Conservation (phyloP, 495 filamentous ascomycete species). For the Penicillium desertorum region DNA sequence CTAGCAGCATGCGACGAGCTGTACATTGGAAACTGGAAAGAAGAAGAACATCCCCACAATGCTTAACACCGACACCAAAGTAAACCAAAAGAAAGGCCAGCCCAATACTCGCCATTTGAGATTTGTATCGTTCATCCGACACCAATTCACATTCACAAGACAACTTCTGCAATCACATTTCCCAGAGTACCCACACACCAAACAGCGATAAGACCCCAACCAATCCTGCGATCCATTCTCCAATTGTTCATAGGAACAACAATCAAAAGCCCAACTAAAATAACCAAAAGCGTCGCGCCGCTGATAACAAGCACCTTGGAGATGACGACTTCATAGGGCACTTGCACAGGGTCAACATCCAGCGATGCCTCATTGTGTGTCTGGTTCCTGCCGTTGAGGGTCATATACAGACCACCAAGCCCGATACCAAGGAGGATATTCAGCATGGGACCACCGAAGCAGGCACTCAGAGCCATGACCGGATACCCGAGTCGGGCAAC, state of each 20-base stretch:
- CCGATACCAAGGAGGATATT: conserved; percentile 97
- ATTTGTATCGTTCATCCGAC: background rate
- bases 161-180: conserved; percentile 80
- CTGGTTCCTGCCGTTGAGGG: conserved; percentile 42
- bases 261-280: conserved; percentile 74
- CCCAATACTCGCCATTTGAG: background rate
- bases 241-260: conserved; percentile 84
- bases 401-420: conserved; percentile 83
- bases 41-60: background rate
- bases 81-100: background rate
- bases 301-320: conserved; percentile 80
- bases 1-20: background rate
- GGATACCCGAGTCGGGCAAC: conserved; percentile 91
- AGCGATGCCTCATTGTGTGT: conserved; percentile 20
- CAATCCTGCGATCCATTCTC: conserved; percentile 83
- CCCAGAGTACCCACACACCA: conserved; percentile 82
- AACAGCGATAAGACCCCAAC: conserved; percentile 75
- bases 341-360: conserved; percentile 10
- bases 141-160: conserved; percentile 25
- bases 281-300: conserved; percentile 75
- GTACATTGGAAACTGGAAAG: background rate
- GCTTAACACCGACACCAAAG: background rate
- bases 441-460: conserved; percentile 96
- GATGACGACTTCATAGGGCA: conserved; percentile 73
- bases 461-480: conserved; percentile 92